Evolutionary conservation across 208 protist genomes (phyloP).

Genomic region (Polymyxa betae): DNA sequence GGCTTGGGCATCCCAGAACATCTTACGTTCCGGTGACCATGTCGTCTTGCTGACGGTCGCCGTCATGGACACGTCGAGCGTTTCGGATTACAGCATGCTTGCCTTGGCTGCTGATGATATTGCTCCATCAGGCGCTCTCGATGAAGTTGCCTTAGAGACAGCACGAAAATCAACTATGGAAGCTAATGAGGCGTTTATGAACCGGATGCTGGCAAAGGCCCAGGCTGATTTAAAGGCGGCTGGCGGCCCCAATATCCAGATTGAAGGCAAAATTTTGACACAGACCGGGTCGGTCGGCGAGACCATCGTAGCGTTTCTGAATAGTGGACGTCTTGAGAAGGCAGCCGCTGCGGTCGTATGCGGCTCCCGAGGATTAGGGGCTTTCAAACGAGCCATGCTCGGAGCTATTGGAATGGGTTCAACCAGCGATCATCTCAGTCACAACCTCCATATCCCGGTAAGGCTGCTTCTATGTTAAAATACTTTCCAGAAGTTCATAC

Average conservation of each 20-base stretch:
- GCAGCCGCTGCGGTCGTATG: neutral
- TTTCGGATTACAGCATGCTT: neutral
- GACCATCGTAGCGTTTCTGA: neutral
- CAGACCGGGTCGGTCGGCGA: conserved; percentile 5
- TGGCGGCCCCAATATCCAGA: neutral
- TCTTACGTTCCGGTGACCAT: neutral
- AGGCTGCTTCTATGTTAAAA: too few species aligned
- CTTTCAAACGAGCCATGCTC: conserved; percentile 29
- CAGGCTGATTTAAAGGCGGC: neutral
- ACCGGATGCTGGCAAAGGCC: neutral
- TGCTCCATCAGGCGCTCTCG: neutral
- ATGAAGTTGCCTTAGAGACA: neutral
- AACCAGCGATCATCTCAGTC: conserved; percentile 25
- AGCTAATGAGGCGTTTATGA: neutral
- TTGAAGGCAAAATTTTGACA: neutral
- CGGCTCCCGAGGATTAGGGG: neutral
- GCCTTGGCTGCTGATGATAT: neutral
- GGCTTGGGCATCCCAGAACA: neutral
- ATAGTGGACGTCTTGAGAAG: neutral
- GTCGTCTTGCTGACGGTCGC: conserved; percentile 6
- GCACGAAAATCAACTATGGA: neutral
- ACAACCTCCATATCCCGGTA: neutral
- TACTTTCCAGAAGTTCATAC: too few species aligned
- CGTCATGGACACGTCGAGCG: neutral
- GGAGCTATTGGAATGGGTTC: conserved; percentile 18